Evolutionary conservation across 1,139 yeast species (phyloP).

Genomic region (Pichiaceae sp.): DNA sequence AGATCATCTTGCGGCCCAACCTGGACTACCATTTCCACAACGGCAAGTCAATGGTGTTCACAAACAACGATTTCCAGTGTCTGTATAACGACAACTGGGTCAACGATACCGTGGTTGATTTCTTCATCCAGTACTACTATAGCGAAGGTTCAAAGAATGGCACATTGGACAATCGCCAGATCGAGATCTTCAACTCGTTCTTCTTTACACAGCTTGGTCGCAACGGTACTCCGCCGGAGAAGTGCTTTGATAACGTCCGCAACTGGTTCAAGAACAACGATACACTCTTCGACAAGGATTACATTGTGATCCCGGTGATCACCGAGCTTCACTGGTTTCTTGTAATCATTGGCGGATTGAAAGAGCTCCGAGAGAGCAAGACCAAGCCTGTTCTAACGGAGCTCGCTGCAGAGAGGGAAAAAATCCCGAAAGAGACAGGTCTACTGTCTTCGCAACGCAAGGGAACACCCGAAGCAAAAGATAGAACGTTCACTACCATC

Average conservation of each 20-base stretch:
- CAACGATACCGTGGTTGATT: constrained; percentile 66
- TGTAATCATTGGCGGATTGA: constrained; percentile 52
- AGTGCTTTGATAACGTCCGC: constrained; percentile 56
- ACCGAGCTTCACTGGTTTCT: constrained; percentile 85
- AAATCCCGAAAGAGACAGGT: not conserved
- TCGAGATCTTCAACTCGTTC: constrained; percentile 74
- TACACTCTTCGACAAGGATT: constrained; percentile 52
- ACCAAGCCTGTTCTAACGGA: constrained; percentile 20
- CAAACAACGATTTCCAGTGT: constrained; percentile 57
- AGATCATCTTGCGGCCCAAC: constrained; percentile 39
- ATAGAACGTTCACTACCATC: constrained; percentile 28
- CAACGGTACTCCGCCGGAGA: constrained; percentile 5
- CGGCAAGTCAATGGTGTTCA: constrained; percentile 44
- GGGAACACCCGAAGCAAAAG: not conserved
- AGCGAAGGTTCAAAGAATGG: constrained; percentile 32
- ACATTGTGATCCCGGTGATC: constrained; percentile 74
- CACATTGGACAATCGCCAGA: constrained; percentile 21
- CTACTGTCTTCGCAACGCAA: not conserved
- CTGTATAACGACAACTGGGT: constrained; percentile 68
- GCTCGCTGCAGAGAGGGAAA: not conserved
- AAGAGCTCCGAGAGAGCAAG: constrained; percentile 11
- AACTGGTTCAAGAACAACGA: constrained; percentile 69
- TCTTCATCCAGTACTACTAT: constrained; percentile 49
- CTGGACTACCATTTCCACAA: constrained; percentile 37
- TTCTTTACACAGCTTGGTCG: constrained; percentile 60